Base-by-base conservation (phyloP, 2,329 filamentous ascomycete genomes). In the Stemphylium beticola region DNA sequence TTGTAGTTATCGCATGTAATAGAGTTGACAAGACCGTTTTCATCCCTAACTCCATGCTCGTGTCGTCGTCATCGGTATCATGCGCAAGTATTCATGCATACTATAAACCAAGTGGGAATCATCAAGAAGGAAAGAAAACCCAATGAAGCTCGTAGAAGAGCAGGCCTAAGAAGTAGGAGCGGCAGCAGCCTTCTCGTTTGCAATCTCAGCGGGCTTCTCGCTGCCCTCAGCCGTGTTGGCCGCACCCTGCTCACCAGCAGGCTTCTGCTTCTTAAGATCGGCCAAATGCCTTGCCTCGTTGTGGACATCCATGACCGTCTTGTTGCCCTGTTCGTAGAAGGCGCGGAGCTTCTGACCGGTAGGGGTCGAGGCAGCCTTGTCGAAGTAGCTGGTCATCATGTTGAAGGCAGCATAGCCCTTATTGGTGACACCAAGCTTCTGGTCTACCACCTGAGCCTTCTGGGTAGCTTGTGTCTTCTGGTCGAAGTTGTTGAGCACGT, bases 291-390 rank as follows among this genome's bases (percentile, higher is more conserved):
- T 85, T 29, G 95, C 95, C 83, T 99, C 95, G 59, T 83, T 84
- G 79, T 99, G 95, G 41, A 99, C 95, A 74, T 99, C 95, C 68
- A 92, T 83, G 29, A 97, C 92, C 78, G 98, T 93, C 80, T 92
- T 92, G 74, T 89, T 87, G 60, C 90, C 85, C 65, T 91, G 83
- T 7, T 87, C 84, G 79, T 99, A 99, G 80, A 99, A 99, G 60
- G 88, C 82, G 65, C 91, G 89, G 57, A 99, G 80, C 78, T 89
- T 92, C 81, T 93, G 87, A 66, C 95, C 95, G 1, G 92, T 96
- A 9, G 92, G 92, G 0, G 92, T 96, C 74, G 84, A 88, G 53
- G 88, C 81, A 2, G 93, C 93, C 84, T 96, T 96, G 79, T 98
- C 93, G 73, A 97, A 98, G 85, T 98, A 99, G 11, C 89, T 92